Evolutionary conservation across 352 stramenopile genomes (phyloP).

Genomic region (Phytophthora cryptogea): DNA sequence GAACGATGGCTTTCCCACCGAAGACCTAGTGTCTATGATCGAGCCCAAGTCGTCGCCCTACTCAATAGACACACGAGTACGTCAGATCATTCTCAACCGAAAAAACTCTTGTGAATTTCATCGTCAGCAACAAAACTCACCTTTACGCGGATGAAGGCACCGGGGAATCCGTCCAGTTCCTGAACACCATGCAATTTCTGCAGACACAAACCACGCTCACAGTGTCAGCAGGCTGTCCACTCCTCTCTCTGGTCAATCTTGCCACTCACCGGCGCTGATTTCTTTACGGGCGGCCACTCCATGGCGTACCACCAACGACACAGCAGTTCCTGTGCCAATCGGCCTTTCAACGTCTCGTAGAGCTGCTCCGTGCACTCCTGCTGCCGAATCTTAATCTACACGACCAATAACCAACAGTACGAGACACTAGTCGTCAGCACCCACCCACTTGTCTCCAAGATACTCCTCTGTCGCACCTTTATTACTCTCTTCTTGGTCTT

Average conservation of each 20-base stretch:
- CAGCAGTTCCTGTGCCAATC: constrained; percentile 74
- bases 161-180: constrained; percentile 81
- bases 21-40: constrained; percentile 75
- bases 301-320: constrained; percentile 90
- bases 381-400: constrained; percentile 82
- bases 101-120: neutral
- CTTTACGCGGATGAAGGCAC: constrained; percentile 82
- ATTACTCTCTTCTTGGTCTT: constrained; percentile 66
- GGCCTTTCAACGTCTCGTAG: constrained; percentile 80
- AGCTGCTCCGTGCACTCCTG: constrained; percentile 85
- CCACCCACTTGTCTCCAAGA: neutral
- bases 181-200: constrained; percentile 77
- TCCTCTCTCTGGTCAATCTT: neutral
- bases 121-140: constrained; percentile 28
- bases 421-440: neutral
- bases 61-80: neutral
- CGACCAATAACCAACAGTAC: constrained; percentile 4
- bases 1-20: constrained; percentile 79
- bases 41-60: constrained; percentile 86
- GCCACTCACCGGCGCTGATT: constrained; percentile 30
- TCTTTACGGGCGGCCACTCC: constrained; percentile 67
- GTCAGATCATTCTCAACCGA: neutral
- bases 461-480: constrained; percentile 39
- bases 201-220: neutral
- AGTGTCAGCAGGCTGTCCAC: constrained; percentile 7